A percentile compares a stretch with the other conserved stretches of the same genome.
phyloP scores from a whole-genome alignment of 495 filamentous ascomycete genomes.

The Haplographium delicatum region DNA sequence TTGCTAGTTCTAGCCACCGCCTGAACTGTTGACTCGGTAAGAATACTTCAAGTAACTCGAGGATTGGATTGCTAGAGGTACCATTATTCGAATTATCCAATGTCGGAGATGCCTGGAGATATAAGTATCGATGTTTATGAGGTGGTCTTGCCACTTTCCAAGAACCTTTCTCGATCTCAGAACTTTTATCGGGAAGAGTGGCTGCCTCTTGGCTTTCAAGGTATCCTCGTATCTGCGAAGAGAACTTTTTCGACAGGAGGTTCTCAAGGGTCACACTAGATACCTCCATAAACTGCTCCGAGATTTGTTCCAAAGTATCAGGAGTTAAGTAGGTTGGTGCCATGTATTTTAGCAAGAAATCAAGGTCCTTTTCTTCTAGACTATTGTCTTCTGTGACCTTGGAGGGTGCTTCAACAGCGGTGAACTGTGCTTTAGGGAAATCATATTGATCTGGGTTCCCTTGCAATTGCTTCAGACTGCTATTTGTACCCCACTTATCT shows the following conservation, averaged over 20 bases:
- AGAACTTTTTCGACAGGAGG: constrained; percentile 75
- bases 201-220: constrained; percentile 59
- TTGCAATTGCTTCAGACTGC: constrained; percentile 84
- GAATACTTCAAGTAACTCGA: constrained; percentile 70
- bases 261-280: constrained; percentile 73
- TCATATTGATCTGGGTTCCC: constrained; percentile 87
- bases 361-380: constrained; percentile 70
- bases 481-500: constrained; percentile 78
- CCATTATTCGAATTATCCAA: constrained; percentile 26
- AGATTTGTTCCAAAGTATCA: constrained; percentile 79
- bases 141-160: constrained; percentile 83
- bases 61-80: constrained; percentile 48
- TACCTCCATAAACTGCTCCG: constrained; percentile 71
- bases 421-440: constrained; percentile 59
- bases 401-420: constrained; percentile 41
- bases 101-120: constrained; percentile 47
- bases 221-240: constrained; percentile 58
- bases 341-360: constrained; percentile 85
- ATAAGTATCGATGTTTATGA: constrained; percentile 92
- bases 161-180: constrained; percentile 52
- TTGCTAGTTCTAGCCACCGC: constrained; percentile 81
- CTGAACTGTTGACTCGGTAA: constrained; percentile 83
- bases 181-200: constrained; percentile 37
- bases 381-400: constrained; percentile 40
- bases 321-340: constrained; percentile 89